Evolutionary conservation across 495 filamentous ascomycete species (phyloP).

Genomic region (Penicillium riverlandense): DNA sequence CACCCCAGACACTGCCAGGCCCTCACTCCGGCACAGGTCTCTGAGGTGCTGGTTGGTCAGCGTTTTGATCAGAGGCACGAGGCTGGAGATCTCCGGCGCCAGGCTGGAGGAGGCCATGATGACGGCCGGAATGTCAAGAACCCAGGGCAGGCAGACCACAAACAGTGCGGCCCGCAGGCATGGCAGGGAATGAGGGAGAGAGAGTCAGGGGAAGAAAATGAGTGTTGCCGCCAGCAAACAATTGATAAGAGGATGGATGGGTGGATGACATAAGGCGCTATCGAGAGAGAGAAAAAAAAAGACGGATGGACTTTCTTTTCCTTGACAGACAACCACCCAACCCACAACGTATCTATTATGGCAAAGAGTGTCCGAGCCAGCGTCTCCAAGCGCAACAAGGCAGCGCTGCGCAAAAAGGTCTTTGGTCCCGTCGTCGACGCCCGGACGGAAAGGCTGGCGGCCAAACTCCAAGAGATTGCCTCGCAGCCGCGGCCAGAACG

Average conservation of each 20-base stretch:
- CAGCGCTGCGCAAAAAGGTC: slow-evolving; percentile 64
- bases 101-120: slow-evolving; percentile 43
- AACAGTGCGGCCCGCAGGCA: slow-evolving; percentile 9
- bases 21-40: slow-evolving; percentile 60
- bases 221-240: slow-evolving; percentile 4
- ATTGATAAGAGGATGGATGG: too few species aligned
- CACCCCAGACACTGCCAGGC: slow-evolving; percentile 65
- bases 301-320: background rate
- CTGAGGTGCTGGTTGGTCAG: slow-evolving; percentile 69
- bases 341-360: slow-evolving; percentile 43
- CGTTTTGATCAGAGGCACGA: slow-evolving; percentile 45
- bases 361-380: slow-evolving; percentile 75
- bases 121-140: background rate
- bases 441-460: slow-evolving; percentile 68
- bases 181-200: slow-evolving; percentile 7
- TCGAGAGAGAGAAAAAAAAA: slow-evolving; percentile 13
- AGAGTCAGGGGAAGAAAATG: background rate
- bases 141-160: slow-evolving; percentile 13
- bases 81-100: slow-evolving; percentile 25
- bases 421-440: slow-evolving; percentile 74
- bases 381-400: slow-evolving; percentile 68
- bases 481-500: slow-evolving; percentile 48
- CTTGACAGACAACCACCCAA: too few species aligned
- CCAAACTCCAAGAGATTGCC: slow-evolving; percentile 70
- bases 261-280: slow-evolving; percentile 35